phyloP scores from a whole-genome alignment of 768 basidiomycete species.

The Leccinellum luteum region DNA sequence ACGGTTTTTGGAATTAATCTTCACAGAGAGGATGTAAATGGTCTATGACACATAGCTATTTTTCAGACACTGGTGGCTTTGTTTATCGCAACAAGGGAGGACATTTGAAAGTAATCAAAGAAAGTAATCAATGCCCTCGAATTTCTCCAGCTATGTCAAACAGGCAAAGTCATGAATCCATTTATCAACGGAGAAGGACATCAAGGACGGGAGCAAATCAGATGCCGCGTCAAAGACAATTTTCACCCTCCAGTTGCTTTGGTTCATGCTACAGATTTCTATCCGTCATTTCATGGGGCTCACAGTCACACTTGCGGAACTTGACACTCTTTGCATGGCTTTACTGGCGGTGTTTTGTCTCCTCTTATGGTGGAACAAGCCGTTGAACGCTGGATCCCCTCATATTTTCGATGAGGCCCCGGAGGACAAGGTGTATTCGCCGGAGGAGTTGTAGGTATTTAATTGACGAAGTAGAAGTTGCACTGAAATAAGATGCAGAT shows the following conservation, averaged over 20 bases:
- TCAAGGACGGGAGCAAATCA: constrained; percentile 1
- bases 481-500: neutral
- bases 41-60: neutral
- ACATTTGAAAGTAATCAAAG: neutral
- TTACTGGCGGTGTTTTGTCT: neutral
- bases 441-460: neutral
- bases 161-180: neutral
- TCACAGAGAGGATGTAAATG: neutral
- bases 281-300: neutral
- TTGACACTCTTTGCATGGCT: neutral
- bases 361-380: constrained; percentile 2
- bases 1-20: neutral
- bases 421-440: neutral
- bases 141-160: neutral
- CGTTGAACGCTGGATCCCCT: neutral
- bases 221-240: neutral
- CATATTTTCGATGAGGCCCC: neutral
- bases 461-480: neutral
- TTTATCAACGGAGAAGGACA: neutral
- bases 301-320: neutral
- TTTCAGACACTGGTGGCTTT: neutral
- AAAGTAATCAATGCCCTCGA: too few relatives aligned
- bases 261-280: neutral
- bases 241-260: neutral
- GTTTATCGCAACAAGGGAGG: neutral